These are phyloP conservation scores for Fusarium newnesense DNA, from an alignment of 2,329 filamentous ascomycete species.

Conservation along the genomic window DNA sequence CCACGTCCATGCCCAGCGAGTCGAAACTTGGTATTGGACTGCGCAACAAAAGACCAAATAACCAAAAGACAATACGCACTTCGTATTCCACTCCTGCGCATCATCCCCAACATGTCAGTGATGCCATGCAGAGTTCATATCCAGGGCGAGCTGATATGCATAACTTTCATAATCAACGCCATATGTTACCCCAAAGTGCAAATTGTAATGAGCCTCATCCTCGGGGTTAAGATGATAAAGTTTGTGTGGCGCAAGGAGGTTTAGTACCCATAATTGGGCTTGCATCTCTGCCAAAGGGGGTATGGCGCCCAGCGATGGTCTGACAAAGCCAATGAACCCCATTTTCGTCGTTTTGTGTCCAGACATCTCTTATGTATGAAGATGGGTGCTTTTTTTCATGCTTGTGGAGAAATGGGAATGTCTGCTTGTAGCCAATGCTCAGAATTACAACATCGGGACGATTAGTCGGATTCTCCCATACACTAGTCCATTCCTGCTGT, in stretches of 20 bases:
- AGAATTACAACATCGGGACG: no score
- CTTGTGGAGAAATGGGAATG: rapidly evolving
- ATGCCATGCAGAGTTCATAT: neutral
- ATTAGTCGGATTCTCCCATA: no score
- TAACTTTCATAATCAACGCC: neutral
- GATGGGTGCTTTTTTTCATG: rapidly evolving
- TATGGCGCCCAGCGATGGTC: neutral
- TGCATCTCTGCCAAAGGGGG: neutral
- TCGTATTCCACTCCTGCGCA: rapidly evolving
- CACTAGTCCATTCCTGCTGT: no score
- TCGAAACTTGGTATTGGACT: neutral
- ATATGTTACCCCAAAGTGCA: neutral
- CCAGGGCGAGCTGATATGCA: neutral
- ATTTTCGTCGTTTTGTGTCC: rapidly evolving
- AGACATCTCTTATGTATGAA: neutral
- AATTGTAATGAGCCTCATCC: neutral
- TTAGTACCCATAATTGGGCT: neutral
- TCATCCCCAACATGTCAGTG: rapidly evolving
- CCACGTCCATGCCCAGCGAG: rapidly evolving
- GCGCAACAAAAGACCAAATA: neutral
- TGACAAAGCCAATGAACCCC: neutral
- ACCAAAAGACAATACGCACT: rapidly evolving
- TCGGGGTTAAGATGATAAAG: neutral
- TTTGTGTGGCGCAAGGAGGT: neutral
- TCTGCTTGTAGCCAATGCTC: neutral